A percentile compares a stretch with the other conserved stretches of the same genome.
phyloP scores from a whole-genome alignment of 306 rosid genomes.

The Pachyrhizus erosus region DNA sequence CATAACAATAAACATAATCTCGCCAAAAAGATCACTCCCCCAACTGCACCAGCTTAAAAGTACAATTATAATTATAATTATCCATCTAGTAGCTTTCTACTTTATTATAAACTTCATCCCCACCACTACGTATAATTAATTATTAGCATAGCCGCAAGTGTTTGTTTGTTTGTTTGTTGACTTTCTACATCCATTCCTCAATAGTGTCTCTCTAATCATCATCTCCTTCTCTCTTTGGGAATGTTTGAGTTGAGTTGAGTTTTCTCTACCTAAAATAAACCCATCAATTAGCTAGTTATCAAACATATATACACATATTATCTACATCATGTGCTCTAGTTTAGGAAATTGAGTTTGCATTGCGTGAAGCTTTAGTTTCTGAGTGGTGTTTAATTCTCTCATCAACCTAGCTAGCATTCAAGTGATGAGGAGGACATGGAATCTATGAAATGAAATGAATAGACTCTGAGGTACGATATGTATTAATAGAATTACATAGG shows the following conservation, averaged over 20 bases:
- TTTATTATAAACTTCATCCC: background rate
- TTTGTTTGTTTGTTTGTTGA: background rate
- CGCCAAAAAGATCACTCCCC: conserved; percentile 51
- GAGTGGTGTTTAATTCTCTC: conserved; percentile 28
- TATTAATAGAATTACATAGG: conserved; percentile 6
- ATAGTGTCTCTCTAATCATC: conserved; percentile 25
- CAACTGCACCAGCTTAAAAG: background rate
- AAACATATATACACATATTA: background rate
- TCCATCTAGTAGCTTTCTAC: background rate
- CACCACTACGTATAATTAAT: conserved; percentile 1
- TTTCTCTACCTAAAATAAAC: conserved; percentile 22
- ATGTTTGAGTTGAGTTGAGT: background rate
- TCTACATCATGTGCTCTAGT: conserved; percentile 17
- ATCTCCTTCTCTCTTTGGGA: background rate
- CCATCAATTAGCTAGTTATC: background rate
- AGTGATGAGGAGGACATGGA: background rate
- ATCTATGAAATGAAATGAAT: conserved; percentile 21
- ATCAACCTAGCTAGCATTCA: background rate
- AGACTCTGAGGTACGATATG: conserved; percentile 24
- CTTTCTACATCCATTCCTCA: background rate
- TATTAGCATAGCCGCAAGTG: background rate
- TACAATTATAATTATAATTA: background rate
- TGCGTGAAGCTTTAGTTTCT: conserved; percentile 35
- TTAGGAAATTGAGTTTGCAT: conserved; percentile 36
- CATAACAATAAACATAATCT: conserved; percentile 79